Evolutionary conservation across 2,329 filamentous ascomycete genomes (phyloP).

Genomic region (Cryphonectria naterciae): DNA sequence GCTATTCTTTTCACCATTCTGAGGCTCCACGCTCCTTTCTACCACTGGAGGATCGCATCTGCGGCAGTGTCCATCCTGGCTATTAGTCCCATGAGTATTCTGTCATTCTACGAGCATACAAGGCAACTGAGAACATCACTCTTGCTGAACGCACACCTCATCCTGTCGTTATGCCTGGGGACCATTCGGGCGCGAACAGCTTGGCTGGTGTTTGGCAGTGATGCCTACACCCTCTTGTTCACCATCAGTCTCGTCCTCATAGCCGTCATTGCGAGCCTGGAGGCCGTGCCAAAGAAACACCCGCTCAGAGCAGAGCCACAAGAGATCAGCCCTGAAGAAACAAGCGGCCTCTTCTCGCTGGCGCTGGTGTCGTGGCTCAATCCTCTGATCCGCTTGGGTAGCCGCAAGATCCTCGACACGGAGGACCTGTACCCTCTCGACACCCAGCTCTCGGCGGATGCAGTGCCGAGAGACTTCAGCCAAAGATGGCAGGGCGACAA

Average conservation of each 20-base stretch:
- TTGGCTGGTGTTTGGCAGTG: constrained; percentile 38
- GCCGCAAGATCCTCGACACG: constrained; percentile 17
- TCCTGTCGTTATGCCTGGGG: constrained; percentile 48
- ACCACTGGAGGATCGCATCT: constrained; percentile 25
- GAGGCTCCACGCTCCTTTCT: not conserved
- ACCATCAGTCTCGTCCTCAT: constrained; percentile 34
- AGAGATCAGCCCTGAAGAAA: constrained; percentile 26
- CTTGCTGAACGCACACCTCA: constrained; percentile 46
- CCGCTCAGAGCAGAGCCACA: not conserved
- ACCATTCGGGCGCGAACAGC: constrained; percentile 46
- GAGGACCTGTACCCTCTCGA: constrained; percentile 30
- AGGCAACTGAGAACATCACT: constrained; percentile 45
- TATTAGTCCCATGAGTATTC: constrained; percentile 35
- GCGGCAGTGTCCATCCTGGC: constrained; percentile 33
- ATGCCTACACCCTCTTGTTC: constrained; percentile 25
- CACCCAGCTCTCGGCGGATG: constrained; percentile 30
- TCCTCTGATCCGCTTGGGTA: constrained; percentile 23
- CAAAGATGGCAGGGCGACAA: not conserved
- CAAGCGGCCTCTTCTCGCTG: constrained; percentile 31
- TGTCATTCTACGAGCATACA: constrained; percentile 39
- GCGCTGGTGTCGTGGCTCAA: constrained; percentile 32
- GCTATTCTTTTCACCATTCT: not conserved
- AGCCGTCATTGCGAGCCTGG: constrained; percentile 39
- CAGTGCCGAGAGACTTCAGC: constrained; percentile 18
- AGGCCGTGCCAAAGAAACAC: constrained; percentile 8